Evolutionary conservation across 148 eudicot species (phyloP).

Genomic region (Arctostaphylos glauca): DNA sequence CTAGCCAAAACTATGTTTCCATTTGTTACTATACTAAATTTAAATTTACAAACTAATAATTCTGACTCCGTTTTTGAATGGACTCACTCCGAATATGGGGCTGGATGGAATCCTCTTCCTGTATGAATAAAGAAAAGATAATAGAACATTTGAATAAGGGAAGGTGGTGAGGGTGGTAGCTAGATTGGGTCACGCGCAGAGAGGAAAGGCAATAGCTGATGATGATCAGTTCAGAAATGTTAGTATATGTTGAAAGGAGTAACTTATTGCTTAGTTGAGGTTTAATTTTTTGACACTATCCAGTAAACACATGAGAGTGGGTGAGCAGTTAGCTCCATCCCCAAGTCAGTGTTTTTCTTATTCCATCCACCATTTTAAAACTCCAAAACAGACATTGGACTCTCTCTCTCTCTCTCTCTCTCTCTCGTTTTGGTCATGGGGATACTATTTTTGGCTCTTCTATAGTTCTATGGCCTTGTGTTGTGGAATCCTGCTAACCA

Average conservation of each 20-base stretch:
- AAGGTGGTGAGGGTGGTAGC: neutral
- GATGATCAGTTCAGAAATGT: neutral
- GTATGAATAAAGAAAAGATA: neutral
- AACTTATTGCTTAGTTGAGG: neutral
- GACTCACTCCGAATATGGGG: too few species aligned
- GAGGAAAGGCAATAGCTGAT: neutral
- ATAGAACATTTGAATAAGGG: neutral
- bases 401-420: neutral
- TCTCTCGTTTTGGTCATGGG: neutral
- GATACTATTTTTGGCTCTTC: neutral
- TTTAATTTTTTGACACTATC: neutral
- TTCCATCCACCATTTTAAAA: neutral
- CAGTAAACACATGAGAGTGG: constrained; percentile 6
- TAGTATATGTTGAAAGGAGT: neutral
- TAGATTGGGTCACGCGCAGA: neutral
- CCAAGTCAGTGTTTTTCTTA: neutral
- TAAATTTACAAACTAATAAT: too few species aligned
- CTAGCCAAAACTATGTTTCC: too few species aligned
- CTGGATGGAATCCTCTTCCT: neutral
- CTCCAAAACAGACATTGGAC: neutral
- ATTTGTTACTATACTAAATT: too few species aligned
- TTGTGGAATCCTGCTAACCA: too few species aligned
- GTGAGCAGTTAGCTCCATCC: neutral
- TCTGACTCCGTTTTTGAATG: too few species aligned
- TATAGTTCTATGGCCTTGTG: too few species aligned